Base-by-base conservation (phyloP, 2,329 filamentous ascomycete species). In the Trichocomaceae sp. region DNA sequence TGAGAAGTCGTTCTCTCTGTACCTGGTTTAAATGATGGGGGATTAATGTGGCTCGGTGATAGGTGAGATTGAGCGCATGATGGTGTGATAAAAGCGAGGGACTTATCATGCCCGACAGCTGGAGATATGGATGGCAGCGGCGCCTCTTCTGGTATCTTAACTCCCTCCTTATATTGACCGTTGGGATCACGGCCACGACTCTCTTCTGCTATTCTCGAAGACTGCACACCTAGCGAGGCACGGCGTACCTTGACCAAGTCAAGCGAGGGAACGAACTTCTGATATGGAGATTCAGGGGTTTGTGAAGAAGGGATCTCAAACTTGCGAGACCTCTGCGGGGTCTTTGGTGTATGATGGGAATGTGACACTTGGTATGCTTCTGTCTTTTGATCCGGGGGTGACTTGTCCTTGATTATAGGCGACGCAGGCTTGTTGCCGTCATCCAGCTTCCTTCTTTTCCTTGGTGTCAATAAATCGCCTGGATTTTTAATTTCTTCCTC, bases 251-350 rank as follows among this genome's bases (percentile, higher is more conserved):
- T 55, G 19, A 59, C 62, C 41, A 70, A 67, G 45, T 69, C 65
- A 31, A 66, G 70, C 9, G 69, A 67, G n/a, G 69, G 65, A 29
- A 71, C 66, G n/a, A 71, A 58, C 10, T 64, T 63, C 13, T 73
- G 46, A 1, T 67, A 68, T 19, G 72, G 71, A 45, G 71, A 74
- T 59, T 74, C 71, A 1, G 72, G 72, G 7, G 72, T 74, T 41
- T 75, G 72, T 6, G 72, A 74, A 3, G 72, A 75, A 5, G 71
- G 72, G 52, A 75, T 68, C 52, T 72, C 70, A 8, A 63, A 57
- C 46, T 57, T 66, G n/a, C 39, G 33, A n/a, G 9, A 15, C 57
- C 71, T 73, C 42, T 59, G 63, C 5, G 72, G 72, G 1, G 72
- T 75, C 6, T 61, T 52, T 31, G 67, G 69, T 22, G 39, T 19